Percentiles rank a stretch among this genome's conserved stretches.
Evolutionary conservation across 163 green algal genomes (phyloP).

Genomic region (Prototheca wickerhamii): DNA sequence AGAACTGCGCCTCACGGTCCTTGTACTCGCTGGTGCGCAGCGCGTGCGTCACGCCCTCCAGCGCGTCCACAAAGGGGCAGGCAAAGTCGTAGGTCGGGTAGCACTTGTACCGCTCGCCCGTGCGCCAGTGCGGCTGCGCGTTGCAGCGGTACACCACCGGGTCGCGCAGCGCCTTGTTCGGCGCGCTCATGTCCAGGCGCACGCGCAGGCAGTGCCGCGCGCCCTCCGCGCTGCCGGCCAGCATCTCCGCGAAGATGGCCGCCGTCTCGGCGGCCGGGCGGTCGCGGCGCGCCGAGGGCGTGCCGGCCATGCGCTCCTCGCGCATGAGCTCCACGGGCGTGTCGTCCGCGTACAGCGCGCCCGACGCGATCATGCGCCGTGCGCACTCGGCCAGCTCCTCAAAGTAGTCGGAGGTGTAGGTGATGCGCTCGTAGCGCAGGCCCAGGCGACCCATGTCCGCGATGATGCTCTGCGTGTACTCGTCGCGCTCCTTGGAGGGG

Average conservation of each 20-base stretch:
- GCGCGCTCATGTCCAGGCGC: slow-evolving; percentile 78
- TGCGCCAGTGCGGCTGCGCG: slow-evolving; percentile 80
- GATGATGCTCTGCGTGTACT: slow-evolving; percentile 96
- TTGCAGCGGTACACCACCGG: slow-evolving; percentile 95
- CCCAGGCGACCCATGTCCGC: slow-evolving; percentile 73
- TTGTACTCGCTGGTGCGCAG: slow-evolving; percentile 93
- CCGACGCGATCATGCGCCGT: slow-evolving; percentile 79
- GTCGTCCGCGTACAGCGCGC: slow-evolving; percentile 91
- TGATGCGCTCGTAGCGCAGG: slow-evolving; percentile 64
- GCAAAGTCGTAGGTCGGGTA: slow-evolving; percentile 99
- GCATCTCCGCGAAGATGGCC: slow-evolving; percentile 80
- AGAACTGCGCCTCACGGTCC: slow-evolving; percentile 82
- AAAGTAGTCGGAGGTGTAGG: slow-evolving; percentile 97
- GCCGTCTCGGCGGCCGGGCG: slow-evolving; percentile 80
- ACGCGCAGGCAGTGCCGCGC: slow-evolving; percentile 67
- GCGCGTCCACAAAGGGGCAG: slow-evolving; percentile 91
- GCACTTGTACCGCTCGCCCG: slow-evolving; percentile 82
- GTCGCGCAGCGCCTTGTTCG: slow-evolving; percentile 78
- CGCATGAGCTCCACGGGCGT: slow-evolving; percentile 84
- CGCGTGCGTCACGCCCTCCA: slow-evolving; percentile 94
- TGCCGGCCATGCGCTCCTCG: slow-evolving; percentile 75
- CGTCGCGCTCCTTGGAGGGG: slow-evolving; percentile 95
- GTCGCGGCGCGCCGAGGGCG: slow-evolving; percentile 44
- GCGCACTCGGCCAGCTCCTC: slow-evolving; percentile 70
- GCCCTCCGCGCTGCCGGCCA: slow-evolving; percentile 54